phyloP scores from a whole-genome alignment of 208 protist genomes.

The Jaenimonas drosophilae region DNA sequence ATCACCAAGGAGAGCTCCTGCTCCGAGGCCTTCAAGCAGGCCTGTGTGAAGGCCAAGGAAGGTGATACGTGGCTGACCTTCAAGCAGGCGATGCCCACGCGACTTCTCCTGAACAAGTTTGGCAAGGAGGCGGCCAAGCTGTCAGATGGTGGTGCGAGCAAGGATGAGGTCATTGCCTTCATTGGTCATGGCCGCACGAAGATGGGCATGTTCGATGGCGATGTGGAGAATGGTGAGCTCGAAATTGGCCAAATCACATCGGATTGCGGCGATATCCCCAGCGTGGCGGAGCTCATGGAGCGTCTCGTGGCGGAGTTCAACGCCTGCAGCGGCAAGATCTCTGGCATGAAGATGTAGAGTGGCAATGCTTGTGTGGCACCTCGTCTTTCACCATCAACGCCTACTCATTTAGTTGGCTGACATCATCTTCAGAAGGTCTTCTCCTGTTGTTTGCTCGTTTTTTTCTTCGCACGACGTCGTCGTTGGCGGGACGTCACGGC shows the following conservation, averaged over 20 bases:
- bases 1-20: slow-evolving; percentile 50
- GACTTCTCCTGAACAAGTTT: slow-evolving; percentile 42
- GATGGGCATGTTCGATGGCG: slow-evolving; percentile 44
- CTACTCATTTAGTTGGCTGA: not conserved
- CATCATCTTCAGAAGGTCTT: not conserved
- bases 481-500: no score
- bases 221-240: slow-evolving; percentile 44
- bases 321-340: no score
- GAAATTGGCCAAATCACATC: slow-evolving; percentile 58
- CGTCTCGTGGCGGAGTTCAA: slow-evolving; percentile 43
- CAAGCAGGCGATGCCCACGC: slow-evolving; percentile 44
- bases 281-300: slow-evolving; percentile 24
- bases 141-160: slow-evolving; percentile 26
- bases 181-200: slow-evolving; percentile 26
- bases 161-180: slow-evolving; percentile 25
- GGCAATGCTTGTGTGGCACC: no score
- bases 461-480: no score
- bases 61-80: slow-evolving; percentile 57
- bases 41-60: slow-evolving; percentile 22
- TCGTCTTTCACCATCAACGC: not conserved
- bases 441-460: slow-evolving; percentile 1
- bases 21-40: slow-evolving; percentile 44
- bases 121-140: slow-evolving; percentile 28
- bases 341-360: no score
- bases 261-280: slow-evolving; percentile 23